Conservation (phyloP, 2,329 filamentous ascomycete species). For the Arthrobotrys megalospora region DNA sequence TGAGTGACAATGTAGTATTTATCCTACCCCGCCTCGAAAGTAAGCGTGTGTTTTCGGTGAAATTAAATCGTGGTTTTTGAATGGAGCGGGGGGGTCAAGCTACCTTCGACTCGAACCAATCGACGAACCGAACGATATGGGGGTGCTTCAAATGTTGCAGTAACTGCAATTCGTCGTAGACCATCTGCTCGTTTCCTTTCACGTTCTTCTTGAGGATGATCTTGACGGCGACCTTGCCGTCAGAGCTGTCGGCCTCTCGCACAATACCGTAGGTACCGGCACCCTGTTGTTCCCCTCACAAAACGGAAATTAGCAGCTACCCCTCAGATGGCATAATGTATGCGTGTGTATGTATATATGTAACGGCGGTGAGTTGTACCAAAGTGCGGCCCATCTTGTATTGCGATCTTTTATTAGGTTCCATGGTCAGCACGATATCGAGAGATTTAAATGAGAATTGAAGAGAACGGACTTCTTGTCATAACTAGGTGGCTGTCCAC, state of each 20-base stretch:
- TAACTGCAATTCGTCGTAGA: slow-evolving; percentile 96
- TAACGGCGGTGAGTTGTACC: slow-evolving; percentile 55
- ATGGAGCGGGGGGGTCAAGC: slow-evolving; percentile 22
- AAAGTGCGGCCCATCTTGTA: slow-evolving; percentile 95
- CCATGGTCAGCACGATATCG: slow-evolving; percentile 49
- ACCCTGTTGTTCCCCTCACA: slow-evolving; percentile 69
- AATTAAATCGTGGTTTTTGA: background rate
- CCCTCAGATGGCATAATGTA: slow-evolving; percentile 12
- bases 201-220: slow-evolving; percentile 99
- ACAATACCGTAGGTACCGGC: slow-evolving; percentile 99
- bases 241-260: slow-evolving; percentile 87
- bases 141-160: slow-evolving; percentile 91
- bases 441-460: slow-evolving; percentile 23
- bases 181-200: slow-evolving; percentile 98
- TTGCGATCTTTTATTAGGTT: slow-evolving; percentile 74
- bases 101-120: slow-evolving; percentile 99
- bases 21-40: slow-evolving; percentile 74
- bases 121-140: slow-evolving; percentile 96
- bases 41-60: slow-evolving; percentile 14
- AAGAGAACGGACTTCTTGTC: slow-evolving; percentile 85
- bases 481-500: slow-evolving; percentile 76
- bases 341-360: background rate
- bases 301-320: slow-evolving; percentile 26
- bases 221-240: slow-evolving; percentile 93
- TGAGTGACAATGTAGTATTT: slow-evolving; percentile 99